A percentile compares a stretch with the other conserved stretches of the same genome.
phyloP scores from a whole-genome alignment of 2,329 filamentous ascomycete species.

The Boeremia exigua region DNA sequence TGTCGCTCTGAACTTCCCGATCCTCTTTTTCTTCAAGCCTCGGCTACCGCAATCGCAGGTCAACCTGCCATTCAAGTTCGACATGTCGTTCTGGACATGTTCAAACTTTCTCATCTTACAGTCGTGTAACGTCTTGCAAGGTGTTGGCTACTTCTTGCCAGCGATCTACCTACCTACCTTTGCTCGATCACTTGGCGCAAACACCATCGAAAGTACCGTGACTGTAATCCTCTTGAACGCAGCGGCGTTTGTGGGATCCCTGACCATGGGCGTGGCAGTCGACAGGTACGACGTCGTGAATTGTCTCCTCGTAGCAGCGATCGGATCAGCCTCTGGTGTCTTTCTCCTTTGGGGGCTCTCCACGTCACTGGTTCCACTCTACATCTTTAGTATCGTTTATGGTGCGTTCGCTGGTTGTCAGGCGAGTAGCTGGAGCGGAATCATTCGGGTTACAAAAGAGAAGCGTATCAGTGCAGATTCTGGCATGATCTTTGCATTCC shows the following conservation, averaged over 20 bases:
- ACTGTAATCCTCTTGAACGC: slow-evolving; percentile 51
- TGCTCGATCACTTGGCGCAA: slow-evolving; percentile 47
- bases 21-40: slow-evolving; percentile 53
- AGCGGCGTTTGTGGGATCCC: slow-evolving; percentile 45
- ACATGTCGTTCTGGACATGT: slow-evolving; percentile 50
- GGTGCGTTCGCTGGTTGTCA: slow-evolving; percentile 52
- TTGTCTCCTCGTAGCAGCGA: slow-evolving; percentile 46
- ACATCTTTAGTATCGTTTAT: slow-evolving; percentile 53
- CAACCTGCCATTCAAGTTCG: slow-evolving; percentile 35
- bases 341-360: slow-evolving; percentile 57
- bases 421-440: slow-evolving; percentile 53
- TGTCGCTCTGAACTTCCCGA: slow-evolving; percentile 43
- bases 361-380: slow-evolving; percentile 49
- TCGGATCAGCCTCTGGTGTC: slow-evolving; percentile 45
- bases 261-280: slow-evolving; percentile 48
- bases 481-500: slow-evolving; percentile 56
- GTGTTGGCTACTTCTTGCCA: slow-evolving; percentile 54
- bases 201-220: slow-evolving; percentile 43
- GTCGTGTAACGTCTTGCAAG: slow-evolving; percentile 50
- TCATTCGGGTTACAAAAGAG: slow-evolving; percentile 51
- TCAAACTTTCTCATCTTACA: slow-evolving; percentile 48
- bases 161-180: slow-evolving; percentile 52
- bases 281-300: slow-evolving; percentile 50
- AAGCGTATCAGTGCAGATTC: slow-evolving; percentile 50
- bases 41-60: slow-evolving; percentile 51